Percentiles rank a stretch among this genome's conserved stretches.
These are phyloP conservation scores for Colletotrichum godetiae DNA, from an alignment of 2,329 filamentous ascomycete genomes.

Conservation along the genomic window DNA sequence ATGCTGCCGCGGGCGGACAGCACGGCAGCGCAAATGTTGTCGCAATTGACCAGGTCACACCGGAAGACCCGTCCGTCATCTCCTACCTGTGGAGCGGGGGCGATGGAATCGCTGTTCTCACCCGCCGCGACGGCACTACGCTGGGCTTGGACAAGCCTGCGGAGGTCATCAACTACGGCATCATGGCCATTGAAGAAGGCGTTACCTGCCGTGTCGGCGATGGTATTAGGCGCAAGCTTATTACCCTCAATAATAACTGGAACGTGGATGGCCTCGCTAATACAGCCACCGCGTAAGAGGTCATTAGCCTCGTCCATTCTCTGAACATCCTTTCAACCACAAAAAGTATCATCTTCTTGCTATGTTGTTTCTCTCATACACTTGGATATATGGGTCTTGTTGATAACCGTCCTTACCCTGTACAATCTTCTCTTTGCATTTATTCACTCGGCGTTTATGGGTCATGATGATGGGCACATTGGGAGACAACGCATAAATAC, in stretches of 20 bases:
- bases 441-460: constrained; percentile 18
- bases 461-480: constrained; percentile 1
- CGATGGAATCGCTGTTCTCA: constrained; percentile 47
- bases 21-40: constrained; percentile 35
- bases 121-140: constrained; percentile 45
- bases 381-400: constrained; percentile 16
- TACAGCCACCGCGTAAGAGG: constrained; percentile 11
- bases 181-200: constrained; percentile 52
- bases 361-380: constrained; percentile 15
- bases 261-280: constrained; percentile 41
- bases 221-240: constrained; percentile 56
- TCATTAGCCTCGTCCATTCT: not conserved
- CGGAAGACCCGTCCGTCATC: constrained; percentile 51
- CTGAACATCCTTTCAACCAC: not conserved
- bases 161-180: constrained; percentile 53
- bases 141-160: constrained; percentile 50
- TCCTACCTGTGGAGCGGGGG: constrained; percentile 52
- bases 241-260: constrained; percentile 53
- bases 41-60: constrained; percentile 53
- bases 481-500: not conserved
- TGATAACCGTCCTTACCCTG: constrained; percentile 3
- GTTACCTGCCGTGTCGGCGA: constrained; percentile 56
- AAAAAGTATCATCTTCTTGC: constrained; percentile 21
- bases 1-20: not conserved
- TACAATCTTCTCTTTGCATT: constrained; percentile 9